Evolutionary conservation across 1,284 basidiomycete species (phyloP).

Genomic region (Sanghuangporus baumii): DNA sequence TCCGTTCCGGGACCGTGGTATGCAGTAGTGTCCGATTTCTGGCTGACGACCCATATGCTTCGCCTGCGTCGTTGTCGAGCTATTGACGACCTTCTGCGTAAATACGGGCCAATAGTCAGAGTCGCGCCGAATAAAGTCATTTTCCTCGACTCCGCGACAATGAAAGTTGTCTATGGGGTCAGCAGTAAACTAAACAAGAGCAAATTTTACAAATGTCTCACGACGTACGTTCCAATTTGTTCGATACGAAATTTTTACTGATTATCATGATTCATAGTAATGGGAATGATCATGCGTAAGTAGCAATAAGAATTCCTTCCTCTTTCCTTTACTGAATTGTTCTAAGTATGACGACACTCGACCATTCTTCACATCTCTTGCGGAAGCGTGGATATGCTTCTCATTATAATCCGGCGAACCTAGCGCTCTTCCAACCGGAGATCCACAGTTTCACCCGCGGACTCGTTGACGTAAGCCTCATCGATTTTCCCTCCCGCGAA

Average conservation of each 20-base stretch:
- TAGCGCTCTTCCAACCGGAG: constrained; percentile 19
- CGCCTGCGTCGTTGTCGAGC: constrained; percentile 19
- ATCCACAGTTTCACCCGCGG: constrained; percentile 16
- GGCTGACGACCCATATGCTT: constrained; percentile 19
- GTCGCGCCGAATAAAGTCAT: constrained; percentile 21
- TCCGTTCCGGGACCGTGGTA: constrained; percentile 24
- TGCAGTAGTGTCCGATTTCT: constrained; percentile 20
- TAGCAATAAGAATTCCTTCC: neutral
- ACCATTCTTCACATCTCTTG: constrained; percentile 16
- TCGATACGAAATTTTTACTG: neutral
- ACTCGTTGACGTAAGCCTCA: constrained; percentile 15
- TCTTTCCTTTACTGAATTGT: neutral
- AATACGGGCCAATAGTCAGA: constrained; percentile 22
- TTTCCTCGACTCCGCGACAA: constrained; percentile 17
- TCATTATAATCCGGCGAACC: constrained; percentile 19
- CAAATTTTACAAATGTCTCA: constrained; percentile 24
- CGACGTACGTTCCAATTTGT: constrained; percentile 7
- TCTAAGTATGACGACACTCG: constrained; percentile 20
- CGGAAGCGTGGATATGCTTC: constrained; percentile 18
- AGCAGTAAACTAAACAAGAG: constrained; percentile 19
- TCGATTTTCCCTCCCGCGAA: neutral
- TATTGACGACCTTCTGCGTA: constrained; percentile 19
- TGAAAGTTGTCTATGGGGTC: constrained; percentile 20
- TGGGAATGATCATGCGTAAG: constrained; percentile 23
- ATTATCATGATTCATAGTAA: constrained; percentile 13